phyloP scores from a whole-genome alignment of 176 grass and related monocot genomes.

The Triticum aestivum region DNA sequence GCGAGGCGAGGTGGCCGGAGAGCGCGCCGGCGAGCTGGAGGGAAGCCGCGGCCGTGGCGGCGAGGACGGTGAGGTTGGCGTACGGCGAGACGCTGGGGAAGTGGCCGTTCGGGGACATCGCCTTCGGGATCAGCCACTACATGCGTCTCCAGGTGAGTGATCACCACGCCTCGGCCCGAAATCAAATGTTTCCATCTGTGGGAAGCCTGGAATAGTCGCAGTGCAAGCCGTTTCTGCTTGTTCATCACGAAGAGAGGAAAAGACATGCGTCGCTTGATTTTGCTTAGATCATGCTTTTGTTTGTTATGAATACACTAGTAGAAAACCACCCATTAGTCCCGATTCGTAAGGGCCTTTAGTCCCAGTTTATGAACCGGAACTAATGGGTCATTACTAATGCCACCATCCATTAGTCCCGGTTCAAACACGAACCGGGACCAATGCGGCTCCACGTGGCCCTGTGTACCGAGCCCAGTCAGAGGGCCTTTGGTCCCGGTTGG shows the following conservation, averaged over 20 bases:
- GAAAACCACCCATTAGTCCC: too few species aligned
- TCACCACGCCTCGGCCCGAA: too few species aligned
- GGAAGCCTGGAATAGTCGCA: not conserved
- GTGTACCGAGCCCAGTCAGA: too few species aligned
- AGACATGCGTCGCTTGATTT: not conserved
- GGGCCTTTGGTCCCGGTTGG: too few species aligned
- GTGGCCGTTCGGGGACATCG: slow-evolving; percentile 66
- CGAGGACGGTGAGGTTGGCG: slow-evolving; percentile 47
- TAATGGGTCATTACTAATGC: too few species aligned
- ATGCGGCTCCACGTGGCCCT: too few species aligned
- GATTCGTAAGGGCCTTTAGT: too few species aligned
- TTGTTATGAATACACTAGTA: not conserved
- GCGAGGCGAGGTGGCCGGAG: slow-evolving; percentile 39
- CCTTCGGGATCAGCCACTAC: slow-evolving; percentile 73
- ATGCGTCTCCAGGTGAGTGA: slow-evolving; percentile 55
- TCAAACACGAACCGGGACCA: too few species aligned
- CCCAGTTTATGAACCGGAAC: too few species aligned
- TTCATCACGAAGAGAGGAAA: not conserved
- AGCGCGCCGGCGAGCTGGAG: slow-evolving; percentile 53
- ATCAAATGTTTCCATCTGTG: not conserved
- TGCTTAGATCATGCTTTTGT: not conserved
- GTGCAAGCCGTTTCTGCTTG: not conserved
- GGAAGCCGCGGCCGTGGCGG: slow-evolving; percentile 32
- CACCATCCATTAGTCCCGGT: too few species aligned
- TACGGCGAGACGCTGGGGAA: slow-evolving; percentile 68